These are phyloP conservation scores for Wickerhamomyces sp. DNA, from an alignment of 1,139 yeast species.

Conservation along the genomic window DNA sequence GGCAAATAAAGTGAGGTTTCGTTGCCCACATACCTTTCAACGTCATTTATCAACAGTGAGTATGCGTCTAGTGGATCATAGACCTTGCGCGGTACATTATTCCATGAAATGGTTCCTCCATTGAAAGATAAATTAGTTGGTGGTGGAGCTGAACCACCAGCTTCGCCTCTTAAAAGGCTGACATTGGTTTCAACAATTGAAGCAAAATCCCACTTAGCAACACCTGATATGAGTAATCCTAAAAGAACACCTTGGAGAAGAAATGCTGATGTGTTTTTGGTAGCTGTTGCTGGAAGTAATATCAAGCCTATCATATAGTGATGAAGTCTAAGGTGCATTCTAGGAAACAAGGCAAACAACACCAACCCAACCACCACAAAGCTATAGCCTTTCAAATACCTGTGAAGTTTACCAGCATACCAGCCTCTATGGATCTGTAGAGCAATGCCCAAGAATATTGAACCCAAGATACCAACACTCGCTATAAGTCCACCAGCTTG, in stretches of 20 bases:
- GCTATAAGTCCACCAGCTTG: constrained; percentile 69
- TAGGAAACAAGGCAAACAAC: constrained; percentile 51
- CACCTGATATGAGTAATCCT: constrained; percentile 80
- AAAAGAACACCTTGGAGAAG: constrained; percentile 78
- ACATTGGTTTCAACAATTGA: constrained; percentile 76
- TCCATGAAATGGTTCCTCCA: constrained; percentile 7
- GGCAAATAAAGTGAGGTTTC: constrained; percentile 38
- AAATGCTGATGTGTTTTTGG: constrained; percentile 66
- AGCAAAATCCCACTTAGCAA: constrained; percentile 91
- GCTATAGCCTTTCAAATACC: constrained; percentile 32
- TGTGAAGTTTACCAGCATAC: constrained; percentile 66
- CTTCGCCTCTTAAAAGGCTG: constrained; percentile 71
- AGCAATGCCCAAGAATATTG: constrained; percentile 40
- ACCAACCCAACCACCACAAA: constrained; percentile 43
- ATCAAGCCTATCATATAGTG: constrained; percentile 83
- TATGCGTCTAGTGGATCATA: constrained; percentile 35
- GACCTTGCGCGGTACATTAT: constrained; percentile 19
- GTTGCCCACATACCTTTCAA: constrained; percentile 64
- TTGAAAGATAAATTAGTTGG: constrained; percentile 33
- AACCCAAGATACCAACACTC: constrained; percentile 41
- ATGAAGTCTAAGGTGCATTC: constrained; percentile 75
- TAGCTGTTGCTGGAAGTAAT: constrained; percentile 82
- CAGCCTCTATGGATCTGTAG: constrained; percentile 79
- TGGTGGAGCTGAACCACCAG: constrained; percentile 53
- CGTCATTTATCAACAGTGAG: constrained; percentile 69